Evolutionary conservation across 2,329 filamentous ascomycete genomes (phyloP), one percentile per base, ranked within the genome.

Genomic region (Catunica adiposa): DNA sequence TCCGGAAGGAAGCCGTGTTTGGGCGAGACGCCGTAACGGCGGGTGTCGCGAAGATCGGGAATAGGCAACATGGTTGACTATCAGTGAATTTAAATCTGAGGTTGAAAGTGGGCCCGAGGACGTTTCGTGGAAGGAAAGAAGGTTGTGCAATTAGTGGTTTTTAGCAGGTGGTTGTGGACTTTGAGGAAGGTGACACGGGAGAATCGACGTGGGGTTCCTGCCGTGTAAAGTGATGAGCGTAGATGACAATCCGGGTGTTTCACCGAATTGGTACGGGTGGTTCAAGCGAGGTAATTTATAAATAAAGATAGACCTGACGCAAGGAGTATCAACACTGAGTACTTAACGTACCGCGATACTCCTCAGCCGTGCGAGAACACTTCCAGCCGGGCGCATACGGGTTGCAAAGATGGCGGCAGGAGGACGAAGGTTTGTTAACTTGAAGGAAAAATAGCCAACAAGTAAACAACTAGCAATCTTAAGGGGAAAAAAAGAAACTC

Each of bases 1-100:
- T 85, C 75, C 1, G 92, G 89, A 55, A 98, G 79, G 71, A 98
- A 98, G 64, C 92, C 92, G 70, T 88, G 80, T 57, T 80, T 74
- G 59, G 78, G 72, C 61, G 85, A 86, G 68, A 89, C 79, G 69
- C 84, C 86, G 71, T 94, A 94, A 44, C 51, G 54, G 31, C 54
- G 51, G 17, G 38, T 51, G 68, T 94, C 83, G 66, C 79, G 76
- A 57, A 86, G 76, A 50, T 69, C 65, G 25, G 82, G 82, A 58
- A 85, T 71, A 48, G 78, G 77, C 77, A 65, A 80, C 70, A 80
- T 34, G 80, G 79, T 62, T 20, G 58, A 52, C 34, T 22, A 23
- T 11, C 34, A 23, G 25, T 22, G 20, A 34, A 22, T 22, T 6
- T 38, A 31, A 15, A 20, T 15, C 31, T 34, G 9, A 20, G n/a